Evolutionary conservation across 1,139 yeast species (phyloP), one percentile per base, ranked within the genome.

Genomic region (Yamadazyma dushanensis): DNA sequence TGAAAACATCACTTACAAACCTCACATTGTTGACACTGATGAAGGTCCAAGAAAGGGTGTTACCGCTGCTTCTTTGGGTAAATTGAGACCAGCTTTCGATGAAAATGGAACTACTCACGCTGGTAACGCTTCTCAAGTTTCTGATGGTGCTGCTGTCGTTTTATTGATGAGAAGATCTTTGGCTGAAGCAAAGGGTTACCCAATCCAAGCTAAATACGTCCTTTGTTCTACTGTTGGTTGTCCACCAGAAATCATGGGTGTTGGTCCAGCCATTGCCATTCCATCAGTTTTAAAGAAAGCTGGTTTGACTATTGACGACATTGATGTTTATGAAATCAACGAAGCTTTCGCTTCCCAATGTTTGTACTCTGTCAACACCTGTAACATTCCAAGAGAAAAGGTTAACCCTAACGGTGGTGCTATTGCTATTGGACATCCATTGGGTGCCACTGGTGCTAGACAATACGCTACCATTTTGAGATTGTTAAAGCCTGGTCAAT

Each of bases 331-430:
- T 57, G 97, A 90, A 70, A 80, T 90, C 54, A 90, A 90, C 64
- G 97, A 90, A 70, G 97, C 97, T 4, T 90, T 90, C 63, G 97
- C 97, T 13, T 94, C 94, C 10, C 97, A 90, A 69, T 88, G 95
- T 40, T 65, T 90, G 38, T 90, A 76, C 69, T 83, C 92, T 42
- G 74, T 87, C 36, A 70, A 73, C 45, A 70, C 76, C 30, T 73
- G 78, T 51, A 80, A 83, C 42, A 77, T 90, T 45, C 90, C 89
- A 41, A 44, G 61, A 38, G 75, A 71, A 38, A 87, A 81, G 61
- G 90, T 89, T 52, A 90, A 90, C 67, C 87, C 90, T 45, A 80
- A 83, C 56, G 97, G 97, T 57, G 97, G 97, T 57, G 97, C 97
- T 39, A 89, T 90, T 55, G 97, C 97, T 15, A 63, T 90, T 46